Base-by-base conservation (phyloP, 2,329 filamentous ascomycete species). In the Clonostachys chloroleuca region DNA sequence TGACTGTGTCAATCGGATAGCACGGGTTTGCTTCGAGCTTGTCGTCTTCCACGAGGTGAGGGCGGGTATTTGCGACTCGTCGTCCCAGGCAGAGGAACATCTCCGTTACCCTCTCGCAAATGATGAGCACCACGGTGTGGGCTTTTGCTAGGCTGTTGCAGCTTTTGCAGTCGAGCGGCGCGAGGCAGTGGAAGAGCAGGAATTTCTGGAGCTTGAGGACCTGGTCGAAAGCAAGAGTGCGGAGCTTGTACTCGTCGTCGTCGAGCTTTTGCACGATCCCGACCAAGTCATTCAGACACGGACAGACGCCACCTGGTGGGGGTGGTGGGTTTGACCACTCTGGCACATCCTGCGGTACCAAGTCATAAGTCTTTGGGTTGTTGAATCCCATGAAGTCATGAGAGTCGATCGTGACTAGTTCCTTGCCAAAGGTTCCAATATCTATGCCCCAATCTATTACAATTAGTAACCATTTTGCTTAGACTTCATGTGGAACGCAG, bases 181-280 rank as follows among this genome's bases (percentile, higher is more conserved):
- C 53, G 41, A 52, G 52, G 47, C 59, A 62, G 35, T 63, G 53
- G 24, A 55, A 58, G n/a, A 61, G 45, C 34, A 63, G 46, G 47
- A 53, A 57, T 45, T 62, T 62, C 45, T 62, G 55, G n/a, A 63
- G 51, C 47, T 59, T 57, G 5, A 63, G 43, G 3, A 62, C 54
- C 17, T 59, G 46, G 44, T 62, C 61, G 9, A 63, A 54, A 1
- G 57, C 50, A 10, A 61, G 50, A 2, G 51, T 54, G 14, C 51
- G 53, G 5, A 62, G 50, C 18, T 51, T 48, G 44, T 59, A 63
- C 33, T 59, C 54, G 45, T 63, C 59, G 45, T 63, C 58, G 43
- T 62, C 59, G 14, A 63, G 53, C 44, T 58, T 58, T 43, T 61
- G 57, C 13, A 62, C 49, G 12, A 60, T 50, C 12, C 51, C 51